phyloP scores from a whole-genome alignment of 2,329 filamentous ascomycete genomes.

The Aphanoascus verrucosus region DNA sequence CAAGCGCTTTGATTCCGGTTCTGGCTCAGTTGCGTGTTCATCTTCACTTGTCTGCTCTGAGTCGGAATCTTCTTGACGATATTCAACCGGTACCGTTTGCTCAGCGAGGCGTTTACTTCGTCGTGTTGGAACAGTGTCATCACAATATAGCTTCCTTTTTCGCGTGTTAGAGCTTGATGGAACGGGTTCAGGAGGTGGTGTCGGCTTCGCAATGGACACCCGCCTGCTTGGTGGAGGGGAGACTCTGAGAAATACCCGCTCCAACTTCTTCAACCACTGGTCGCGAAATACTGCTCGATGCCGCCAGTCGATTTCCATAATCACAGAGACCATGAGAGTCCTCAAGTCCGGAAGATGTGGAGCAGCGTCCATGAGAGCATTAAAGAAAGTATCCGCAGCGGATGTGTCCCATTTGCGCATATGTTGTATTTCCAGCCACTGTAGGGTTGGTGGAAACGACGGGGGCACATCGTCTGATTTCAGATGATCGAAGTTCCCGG shows the following conservation, averaged over 20 bases:
- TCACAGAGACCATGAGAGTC: conserved; percentile 60
- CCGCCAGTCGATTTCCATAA: conserved; percentile 69
- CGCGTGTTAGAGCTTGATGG: neutral
- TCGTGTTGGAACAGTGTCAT: neutral
- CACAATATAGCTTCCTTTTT: neutral
- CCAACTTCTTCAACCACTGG: conserved; percentile 62
- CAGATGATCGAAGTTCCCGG: conserved; percentile 53
- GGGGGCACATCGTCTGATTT: conserved; percentile 52
- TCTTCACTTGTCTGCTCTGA: neutral
- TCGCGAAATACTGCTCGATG: conserved; percentile 69
- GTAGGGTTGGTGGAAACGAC: conserved; percentile 64
- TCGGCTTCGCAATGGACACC: neutral
- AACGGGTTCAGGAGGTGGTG: neutral
- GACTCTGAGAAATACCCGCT: conserved; percentile 38
- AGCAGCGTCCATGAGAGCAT: conserved; percentile 64
- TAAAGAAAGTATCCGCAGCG: conserved; percentile 66
- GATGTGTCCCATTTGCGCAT: conserved; percentile 62
- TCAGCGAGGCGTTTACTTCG: conserved; percentile 5
- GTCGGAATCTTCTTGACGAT: neutral
- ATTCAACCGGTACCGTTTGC: neutral
- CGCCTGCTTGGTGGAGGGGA: conserved; percentile 16
- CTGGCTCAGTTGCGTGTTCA: neutral
- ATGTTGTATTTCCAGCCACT: conserved; percentile 62
- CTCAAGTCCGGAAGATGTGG: conserved; percentile 56
- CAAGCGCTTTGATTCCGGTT: neutral